Evolutionary conservation across 257 asterid species (phyloP), one percentile per base, ranked within the genome.

Genomic region (Solanum neorickii): DNA sequence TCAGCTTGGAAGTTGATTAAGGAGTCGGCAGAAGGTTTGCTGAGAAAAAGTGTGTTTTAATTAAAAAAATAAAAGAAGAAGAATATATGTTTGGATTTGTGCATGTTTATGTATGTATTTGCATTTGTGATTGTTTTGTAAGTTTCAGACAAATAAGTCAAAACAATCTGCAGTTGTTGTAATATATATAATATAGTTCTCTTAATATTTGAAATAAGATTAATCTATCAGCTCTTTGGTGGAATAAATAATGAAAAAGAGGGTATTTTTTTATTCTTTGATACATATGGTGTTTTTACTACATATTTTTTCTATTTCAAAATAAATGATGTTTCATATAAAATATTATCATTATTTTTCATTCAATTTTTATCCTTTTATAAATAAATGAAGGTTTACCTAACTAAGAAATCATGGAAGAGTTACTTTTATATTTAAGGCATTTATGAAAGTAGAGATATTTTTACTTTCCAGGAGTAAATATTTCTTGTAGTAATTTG

Each of bases 1-100:
- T 82, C 88, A 14, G 90, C 90, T 27, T 91, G 92, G 91, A 90
- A 87, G 52, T 72, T 91, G 86, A 89, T 91, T 9, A 83, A 56
- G 65, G 69, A 86, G 60, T 83, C 65, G 0, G 86, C 90, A 0
- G 87, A 87, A 31, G 89, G n/a, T 74, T 70, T 87, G 37, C 59
- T 88, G 29, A 41, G 13, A 80, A 78, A 27, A 78, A 80, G 39
- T 78, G 5, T 44, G n/a, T 44, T 77, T 2, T 16, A 72, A 35
- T 31, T 31, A 72, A 72, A 72, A 72, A 69, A n/a, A 6, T 42
- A 77, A n/a, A 1, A 2, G 83, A 76, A 39, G 35, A 76, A 3
- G 41, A 77, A 77, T 44, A 25, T 44, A 44, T 77, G 65, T 29
- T 44, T 44, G 39, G 39, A n/a, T 25, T 77, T 77, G 35, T 70